A percentile compares a stretch with the other conserved stretches of the same genome.
These are phyloP conservation scores for Xylariaceae sp. DNA, from an alignment of 2,329 filamentous ascomycete species.

Conservation along the genomic window DNA sequence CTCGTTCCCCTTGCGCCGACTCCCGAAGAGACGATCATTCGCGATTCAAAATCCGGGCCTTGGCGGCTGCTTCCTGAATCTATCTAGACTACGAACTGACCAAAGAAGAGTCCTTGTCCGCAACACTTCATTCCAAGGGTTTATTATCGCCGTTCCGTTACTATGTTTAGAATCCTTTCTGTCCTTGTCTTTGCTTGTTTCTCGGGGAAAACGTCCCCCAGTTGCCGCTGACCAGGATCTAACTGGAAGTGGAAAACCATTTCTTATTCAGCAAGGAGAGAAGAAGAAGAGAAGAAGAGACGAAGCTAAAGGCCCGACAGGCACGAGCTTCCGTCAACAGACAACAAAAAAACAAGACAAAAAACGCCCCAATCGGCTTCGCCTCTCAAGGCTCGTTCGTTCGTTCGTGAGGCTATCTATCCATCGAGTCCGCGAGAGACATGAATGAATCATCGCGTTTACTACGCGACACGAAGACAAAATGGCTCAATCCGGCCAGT, in stretches of 20 bases:
- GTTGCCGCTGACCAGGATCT: constrained; percentile 2
- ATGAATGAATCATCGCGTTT: neutral
- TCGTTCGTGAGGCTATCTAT: neutral
- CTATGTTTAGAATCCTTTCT: neutral
- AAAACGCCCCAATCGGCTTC: constrained; percentile 6
- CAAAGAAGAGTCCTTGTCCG: neutral
- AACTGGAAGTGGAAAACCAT: constrained; percentile 6
- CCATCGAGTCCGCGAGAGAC: too few relatives aligned
- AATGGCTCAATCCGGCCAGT: too few relatives aligned
- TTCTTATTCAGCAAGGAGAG: constrained; percentile 3
- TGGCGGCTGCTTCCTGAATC: neutral
- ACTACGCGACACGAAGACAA: neutral
- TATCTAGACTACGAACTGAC: neutral
- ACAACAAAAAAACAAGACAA: too few relatives aligned
- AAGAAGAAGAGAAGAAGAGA: neutral
- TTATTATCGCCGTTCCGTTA: neutral
- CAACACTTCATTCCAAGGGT: neutral
- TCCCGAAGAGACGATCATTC: neutral
- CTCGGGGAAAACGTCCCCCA: neutral
- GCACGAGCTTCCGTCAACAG: neutral
- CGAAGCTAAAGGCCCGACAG: neutral
- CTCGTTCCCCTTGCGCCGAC: neutral
- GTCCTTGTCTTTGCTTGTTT: neutral
- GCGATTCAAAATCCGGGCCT: neutral
- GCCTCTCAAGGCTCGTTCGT: neutral